Percentiles rank a stretch among this genome's conserved stretches.
These are phyloP conservation scores for Talaromyces amestolkiae DNA, from an alignment of 2,329 filamentous ascomycete species.

Conservation along the genomic window DNA sequence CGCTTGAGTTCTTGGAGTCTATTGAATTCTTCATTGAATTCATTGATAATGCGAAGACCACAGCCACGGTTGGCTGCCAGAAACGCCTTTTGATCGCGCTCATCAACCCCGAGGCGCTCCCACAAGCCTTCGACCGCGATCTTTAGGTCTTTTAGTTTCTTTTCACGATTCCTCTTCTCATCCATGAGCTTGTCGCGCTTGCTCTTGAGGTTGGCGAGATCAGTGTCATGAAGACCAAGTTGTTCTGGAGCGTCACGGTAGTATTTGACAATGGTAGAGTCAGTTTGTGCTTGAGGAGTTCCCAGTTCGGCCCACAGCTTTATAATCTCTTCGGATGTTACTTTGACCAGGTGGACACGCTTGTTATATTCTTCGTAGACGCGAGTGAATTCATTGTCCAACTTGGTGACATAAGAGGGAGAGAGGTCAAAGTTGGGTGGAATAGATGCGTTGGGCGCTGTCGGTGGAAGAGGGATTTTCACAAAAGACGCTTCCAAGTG, in stretches of 20 bases:
- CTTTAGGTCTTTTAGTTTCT: conserved; percentile 71
- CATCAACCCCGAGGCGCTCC: conserved; percentile 81
- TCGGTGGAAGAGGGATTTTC: conserved; percentile 79
- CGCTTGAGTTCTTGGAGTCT: conserved; percentile 88
- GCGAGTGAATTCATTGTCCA: conserved; percentile 87
- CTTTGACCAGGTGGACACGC: conserved; percentile 72
- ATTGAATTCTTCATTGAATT: conserved; percentile 86
- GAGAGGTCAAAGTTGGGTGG: conserved; percentile 90
- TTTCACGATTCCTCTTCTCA: conserved; percentile 84
- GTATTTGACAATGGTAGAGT: conserved; percentile 79
- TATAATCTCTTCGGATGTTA: conserved; percentile 79
- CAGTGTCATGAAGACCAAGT: conserved; percentile 84
- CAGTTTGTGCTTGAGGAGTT: conserved; percentile 88
- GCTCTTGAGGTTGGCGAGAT: conserved; percentile 67
- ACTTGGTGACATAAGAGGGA: conserved; percentile 75
- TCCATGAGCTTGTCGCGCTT: conserved; percentile 80
- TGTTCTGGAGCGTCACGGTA: conserved; percentile 91
- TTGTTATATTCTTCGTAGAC: conserved; percentile 96
- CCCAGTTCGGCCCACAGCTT: conserved; percentile 94
- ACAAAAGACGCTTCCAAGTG: conserved; percentile 91
- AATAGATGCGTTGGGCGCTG: conserved; percentile 70
- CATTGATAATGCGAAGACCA: conserved; percentile 86
- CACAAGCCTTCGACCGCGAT: conserved; percentile 79
- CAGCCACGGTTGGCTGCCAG: conserved; percentile 84
- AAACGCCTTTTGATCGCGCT: conserved; percentile 79